Conservation (phyloP, 495 filamentous ascomycete genomes). For the Penicillium paxilli region DNA sequence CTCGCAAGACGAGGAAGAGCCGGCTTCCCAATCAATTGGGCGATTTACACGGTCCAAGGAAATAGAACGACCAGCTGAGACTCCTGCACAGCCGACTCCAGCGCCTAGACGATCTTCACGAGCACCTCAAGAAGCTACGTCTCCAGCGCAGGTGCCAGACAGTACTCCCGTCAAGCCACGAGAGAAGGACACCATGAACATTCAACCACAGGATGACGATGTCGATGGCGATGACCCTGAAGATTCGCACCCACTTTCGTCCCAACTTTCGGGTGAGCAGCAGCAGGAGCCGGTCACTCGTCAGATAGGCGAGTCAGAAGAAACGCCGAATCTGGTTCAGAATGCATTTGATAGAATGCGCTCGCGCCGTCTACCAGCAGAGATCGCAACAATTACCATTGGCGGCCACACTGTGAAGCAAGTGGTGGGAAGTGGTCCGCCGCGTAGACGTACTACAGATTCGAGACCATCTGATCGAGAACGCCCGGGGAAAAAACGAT, state of each 20-base stretch:
- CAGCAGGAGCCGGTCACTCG: conserved; percentile 10
- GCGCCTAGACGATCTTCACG: conserved; percentile 1
- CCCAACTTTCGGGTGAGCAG: conserved; percentile 11
- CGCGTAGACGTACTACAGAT: conserved; percentile 37
- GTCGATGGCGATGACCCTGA: background rate
- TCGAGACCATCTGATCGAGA: conserved; percentile 14
- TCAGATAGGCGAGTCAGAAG: conserved; percentile 20
- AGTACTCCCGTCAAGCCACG: background rate
- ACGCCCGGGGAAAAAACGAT: conserved; percentile 27
- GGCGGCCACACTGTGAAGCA: conserved; percentile 73
- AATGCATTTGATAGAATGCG: conserved; percentile 70
- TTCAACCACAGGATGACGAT: background rate
- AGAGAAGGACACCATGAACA: background rate
- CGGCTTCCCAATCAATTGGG: conserved; percentile 24
- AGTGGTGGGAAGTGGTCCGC: conserved; percentile 51
- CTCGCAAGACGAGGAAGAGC: conserved; percentile 21
- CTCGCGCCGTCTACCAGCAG: conserved; percentile 61
- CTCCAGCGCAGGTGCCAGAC: background rate
- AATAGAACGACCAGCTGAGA: conserved; percentile 9
- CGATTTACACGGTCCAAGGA: conserved; percentile 21
- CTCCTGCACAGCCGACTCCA: too few species aligned
- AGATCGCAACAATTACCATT: conserved; percentile 86
- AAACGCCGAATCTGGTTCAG: conserved; percentile 52
- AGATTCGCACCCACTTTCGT: conserved; percentile 2
- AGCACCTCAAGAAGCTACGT: background rate